Conservation (phyloP, 352 stramenopile species). For the Elongisporangium prolatum region DNA sequence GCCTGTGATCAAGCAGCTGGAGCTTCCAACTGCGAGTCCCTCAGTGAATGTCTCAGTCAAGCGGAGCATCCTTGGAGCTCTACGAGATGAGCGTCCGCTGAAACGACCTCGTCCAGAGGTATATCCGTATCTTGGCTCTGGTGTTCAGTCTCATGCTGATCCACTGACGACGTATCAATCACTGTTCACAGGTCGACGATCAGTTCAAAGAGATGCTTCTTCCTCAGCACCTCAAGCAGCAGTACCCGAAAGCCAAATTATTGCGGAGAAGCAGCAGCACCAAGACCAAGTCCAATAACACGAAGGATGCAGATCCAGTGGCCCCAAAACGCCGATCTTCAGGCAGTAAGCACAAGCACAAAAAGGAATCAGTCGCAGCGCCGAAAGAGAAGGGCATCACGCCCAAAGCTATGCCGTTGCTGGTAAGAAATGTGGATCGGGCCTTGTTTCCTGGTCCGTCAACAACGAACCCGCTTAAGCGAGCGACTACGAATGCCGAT, state of each 20-base stretch:
- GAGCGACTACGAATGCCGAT: not conserved
- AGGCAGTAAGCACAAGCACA: not conserved
- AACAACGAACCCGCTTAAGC: conserved; percentile 4
- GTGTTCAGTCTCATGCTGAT: not conserved
- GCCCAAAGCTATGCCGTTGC: conserved; percentile 17
- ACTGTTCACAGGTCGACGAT: conserved; percentile 10
- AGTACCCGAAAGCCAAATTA: conserved; percentile 17
- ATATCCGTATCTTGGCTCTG: not conserved
- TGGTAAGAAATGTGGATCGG: conserved; percentile 27
- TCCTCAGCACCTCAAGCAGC: conserved; percentile 12
- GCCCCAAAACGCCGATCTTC: conserved; percentile 1
- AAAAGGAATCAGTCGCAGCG: not conserved
- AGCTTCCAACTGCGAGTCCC: conserved; percentile 1
- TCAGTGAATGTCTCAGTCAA: conserved; percentile 9
- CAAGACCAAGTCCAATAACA: conserved; percentile 3
- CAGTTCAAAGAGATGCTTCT: conserved; percentile 46
- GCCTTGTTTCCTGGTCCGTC: conserved; percentile 11
- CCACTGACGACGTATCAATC: not conserved
- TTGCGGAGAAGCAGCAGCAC: conserved; percentile 11
- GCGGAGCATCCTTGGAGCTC: conserved; percentile 58
- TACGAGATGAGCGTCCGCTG: conserved; percentile 46
- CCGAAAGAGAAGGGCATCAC: conserved; percentile 7
- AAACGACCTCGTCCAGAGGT: conserved; percentile 33
- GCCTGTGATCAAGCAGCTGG: conserved; percentile 15
- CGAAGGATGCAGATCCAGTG: conserved; percentile 4